Evolutionary conservation across 202 grass and related monocot genomes (phyloP).

Genomic region (Setaria viridis): DNA sequence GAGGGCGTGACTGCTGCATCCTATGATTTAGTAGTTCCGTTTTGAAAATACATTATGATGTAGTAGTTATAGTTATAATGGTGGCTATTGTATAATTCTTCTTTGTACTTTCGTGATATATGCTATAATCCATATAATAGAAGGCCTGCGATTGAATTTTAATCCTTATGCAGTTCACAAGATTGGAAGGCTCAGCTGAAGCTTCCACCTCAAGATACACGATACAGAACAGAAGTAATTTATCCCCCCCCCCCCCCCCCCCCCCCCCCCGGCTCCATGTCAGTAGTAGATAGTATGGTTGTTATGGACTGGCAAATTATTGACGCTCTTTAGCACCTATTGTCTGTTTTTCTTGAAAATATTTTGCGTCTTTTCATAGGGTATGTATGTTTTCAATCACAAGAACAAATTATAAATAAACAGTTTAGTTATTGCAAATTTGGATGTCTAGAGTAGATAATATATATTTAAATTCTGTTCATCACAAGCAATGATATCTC

Average conservation of each 20-base stretch:
- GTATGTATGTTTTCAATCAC: neutral
- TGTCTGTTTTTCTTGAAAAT: neutral
- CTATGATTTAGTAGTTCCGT: slow-evolving; percentile 1
- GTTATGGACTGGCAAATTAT: neutral
- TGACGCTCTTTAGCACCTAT: slow-evolving; percentile 1
- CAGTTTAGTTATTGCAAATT: neutral
- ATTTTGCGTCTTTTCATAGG: slow-evolving; percentile 8
- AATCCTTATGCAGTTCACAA: slow-evolving; percentile 65
- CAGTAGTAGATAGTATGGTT: neutral
- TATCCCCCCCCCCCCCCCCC: neutral
- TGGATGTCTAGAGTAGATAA: neutral
- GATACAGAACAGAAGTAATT: slow-evolving; percentile 80
- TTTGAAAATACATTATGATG: neutral
- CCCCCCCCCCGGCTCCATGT: neutral
- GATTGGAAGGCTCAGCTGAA: slow-evolving; percentile 87
- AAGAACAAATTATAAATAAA: neutral
- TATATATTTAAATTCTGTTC: neutral
- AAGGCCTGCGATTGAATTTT: neutral
- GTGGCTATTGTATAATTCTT: neutral
- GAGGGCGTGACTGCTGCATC: neutral
- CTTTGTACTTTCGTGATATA: slow-evolving; percentile 10
- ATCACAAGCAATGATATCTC: slow-evolving; percentile 16
- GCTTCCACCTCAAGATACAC: slow-evolving; percentile 75
- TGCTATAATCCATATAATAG: neutral
- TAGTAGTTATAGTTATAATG: neutral